These are phyloP conservation scores for Trichomonascaceae sp. DNA, from an alignment of 1,139 yeast species.

Conservation along the genomic window DNA sequence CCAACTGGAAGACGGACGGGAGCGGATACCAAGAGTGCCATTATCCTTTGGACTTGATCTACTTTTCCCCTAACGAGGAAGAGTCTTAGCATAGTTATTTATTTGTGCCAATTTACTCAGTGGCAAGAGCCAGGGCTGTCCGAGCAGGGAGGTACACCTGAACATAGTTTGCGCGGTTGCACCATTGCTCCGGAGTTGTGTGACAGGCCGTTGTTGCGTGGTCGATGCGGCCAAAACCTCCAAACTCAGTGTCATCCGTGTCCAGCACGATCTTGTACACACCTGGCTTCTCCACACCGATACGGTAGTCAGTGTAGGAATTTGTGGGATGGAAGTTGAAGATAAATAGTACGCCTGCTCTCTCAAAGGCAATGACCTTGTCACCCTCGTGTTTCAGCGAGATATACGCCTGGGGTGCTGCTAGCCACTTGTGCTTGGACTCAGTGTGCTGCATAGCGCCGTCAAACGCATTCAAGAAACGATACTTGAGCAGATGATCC, in stretches of 20 bases:
- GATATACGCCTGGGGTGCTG: conserved; percentile 70
- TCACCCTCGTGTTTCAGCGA: conserved; percentile 82
- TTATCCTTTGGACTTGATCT: too few species aligned
- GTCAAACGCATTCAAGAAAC: conserved; percentile 67
- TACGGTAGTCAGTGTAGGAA: conserved; percentile 73
- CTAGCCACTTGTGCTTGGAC: conserved; percentile 54
- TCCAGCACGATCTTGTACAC: conserved; percentile 60
- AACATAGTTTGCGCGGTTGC: conserved; percentile 58
- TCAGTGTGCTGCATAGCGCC: conserved; percentile 73
- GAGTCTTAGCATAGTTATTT: too few species aligned
- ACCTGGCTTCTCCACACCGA: conserved; percentile 79
- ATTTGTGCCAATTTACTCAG: conserved; percentile 10
- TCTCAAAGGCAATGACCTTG: conserved; percentile 77
- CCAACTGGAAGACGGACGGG: too few species aligned
- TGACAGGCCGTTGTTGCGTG: conserved; percentile 33
- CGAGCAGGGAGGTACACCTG: conserved; percentile 79
- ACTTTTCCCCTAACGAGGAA: too few species aligned
- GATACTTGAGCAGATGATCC: conserved; percentile 69
- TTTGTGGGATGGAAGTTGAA: conserved; percentile 83
- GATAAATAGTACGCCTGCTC: conserved; percentile 71
- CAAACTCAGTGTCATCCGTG: conserved; percentile 57
- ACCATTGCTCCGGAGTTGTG: conserved; percentile 71
- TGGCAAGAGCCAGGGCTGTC: conserved; percentile 61
- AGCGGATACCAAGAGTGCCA: too few species aligned
- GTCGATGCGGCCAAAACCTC: conserved; percentile 72